Evolutionary conservation across 139 green algal species (phyloP).

Genomic region (Chlorella sp.): DNA sequence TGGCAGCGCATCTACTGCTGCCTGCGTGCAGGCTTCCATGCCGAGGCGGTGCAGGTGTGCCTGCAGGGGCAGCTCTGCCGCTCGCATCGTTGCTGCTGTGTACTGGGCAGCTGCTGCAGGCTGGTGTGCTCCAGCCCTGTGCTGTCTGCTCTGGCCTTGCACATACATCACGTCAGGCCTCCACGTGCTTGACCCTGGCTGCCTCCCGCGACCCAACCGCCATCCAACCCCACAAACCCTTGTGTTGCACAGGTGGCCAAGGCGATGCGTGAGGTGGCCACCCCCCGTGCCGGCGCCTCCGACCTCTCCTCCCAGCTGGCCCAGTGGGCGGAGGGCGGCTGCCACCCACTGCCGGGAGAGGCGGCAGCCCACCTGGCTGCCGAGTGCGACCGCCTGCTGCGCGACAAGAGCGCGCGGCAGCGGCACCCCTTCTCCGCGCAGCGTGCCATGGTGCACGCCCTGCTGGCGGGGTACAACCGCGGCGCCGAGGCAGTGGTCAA

Average conservation of each 20-base stretch:
- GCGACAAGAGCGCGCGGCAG: conserved; percentile 35
- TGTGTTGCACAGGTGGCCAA: conserved; percentile 9
- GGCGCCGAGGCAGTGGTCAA: conserved; percentile 66
- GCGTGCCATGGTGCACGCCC: conserved; percentile 64
- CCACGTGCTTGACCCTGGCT: no score
- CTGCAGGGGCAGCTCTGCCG: no score
- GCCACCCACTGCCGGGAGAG: conserved; percentile 21
- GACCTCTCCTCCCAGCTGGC: conserved; percentile 35
- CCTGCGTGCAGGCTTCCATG: conserved; percentile 73
- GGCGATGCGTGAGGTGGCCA: conserved; percentile 38
- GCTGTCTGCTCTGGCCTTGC: no score
- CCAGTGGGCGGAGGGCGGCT: conserved; percentile 46
- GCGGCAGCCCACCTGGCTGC: conserved; percentile 44
- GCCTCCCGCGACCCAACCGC: no score
- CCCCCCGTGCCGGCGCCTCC: conserved; percentile 40
- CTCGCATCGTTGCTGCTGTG: no score
- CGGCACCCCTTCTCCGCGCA: conserved; percentile 44
- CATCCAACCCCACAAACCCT: no score
- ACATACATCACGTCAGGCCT: no score
- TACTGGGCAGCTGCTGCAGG: no score
- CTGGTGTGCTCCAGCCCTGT: not conserved
- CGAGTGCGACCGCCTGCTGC: conserved; percentile 73
- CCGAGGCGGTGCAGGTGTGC: conserved; percentile 64
- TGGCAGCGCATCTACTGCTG: conserved; percentile 81
- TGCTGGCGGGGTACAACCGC: conserved; percentile 74